Base-by-base conservation (phyloP, 163 green algal species). In the Prototheca wickerhamii region DNA sequence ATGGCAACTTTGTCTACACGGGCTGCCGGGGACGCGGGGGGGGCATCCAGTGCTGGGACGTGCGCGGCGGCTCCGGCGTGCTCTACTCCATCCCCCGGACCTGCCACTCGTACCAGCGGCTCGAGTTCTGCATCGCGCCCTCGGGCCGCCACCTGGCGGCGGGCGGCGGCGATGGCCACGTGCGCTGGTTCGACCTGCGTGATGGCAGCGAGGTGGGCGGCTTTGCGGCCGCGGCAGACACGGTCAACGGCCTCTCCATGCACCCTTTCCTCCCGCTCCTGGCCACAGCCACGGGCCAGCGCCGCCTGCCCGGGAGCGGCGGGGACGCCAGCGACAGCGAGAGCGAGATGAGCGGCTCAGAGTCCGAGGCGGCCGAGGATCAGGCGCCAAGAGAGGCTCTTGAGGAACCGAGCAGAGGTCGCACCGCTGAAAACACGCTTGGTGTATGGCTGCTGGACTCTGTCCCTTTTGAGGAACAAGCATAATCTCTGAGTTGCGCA, bases 1-100 rank as follows among this genome's bases (percentile, higher is more conserved):
- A 91, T 59, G 89, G 90, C 52, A 92, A 90, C 72, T 96, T 86
- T 60, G 60, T 96, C 30, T 95, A 91, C 80, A 88, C 76, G 2
- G 88, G 89, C 4, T 88, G 84, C 0, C 74, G 89, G 1, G 46
- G 53, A 6, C 73, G 72, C 58, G 89, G 95, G 63, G 34, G 49
- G 10, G 51, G 73, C 32, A 84, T 96, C 35, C 63, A 82, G 10
- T 96, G 89, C 82, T 96, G 89, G 89, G 89, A 96, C 62, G 68
- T 93, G 28, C 77, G 89, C 15, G 69, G 82, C 60, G 81, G 70
- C 3, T 68, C 70, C n/a, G 72, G 70, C 32, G 60, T 69, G 32
- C 34, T 88, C 35, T 88, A 83, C 61, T 40, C 44, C 42, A 57
- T 85, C 31, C 26, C 50, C 23, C 29, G 7, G 15, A 21, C 32